phyloP scores from a whole-genome alignment of 257 asterid species.

The Galeopsis tetrahit region DNA sequence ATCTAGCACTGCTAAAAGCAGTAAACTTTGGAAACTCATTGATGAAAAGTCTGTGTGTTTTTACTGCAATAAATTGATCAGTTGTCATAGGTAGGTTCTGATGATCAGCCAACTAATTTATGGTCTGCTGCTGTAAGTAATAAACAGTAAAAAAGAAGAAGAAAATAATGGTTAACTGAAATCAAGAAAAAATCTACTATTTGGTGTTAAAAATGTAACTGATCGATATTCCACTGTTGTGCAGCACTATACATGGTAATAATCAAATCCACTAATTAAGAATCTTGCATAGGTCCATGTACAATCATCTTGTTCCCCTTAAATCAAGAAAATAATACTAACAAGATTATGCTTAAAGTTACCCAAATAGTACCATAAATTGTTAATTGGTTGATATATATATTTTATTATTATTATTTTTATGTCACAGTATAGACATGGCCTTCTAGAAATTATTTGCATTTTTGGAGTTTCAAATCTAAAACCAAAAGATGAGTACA shows the following conservation, averaged over 20 bases:
- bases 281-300: conserved; percentile 2
- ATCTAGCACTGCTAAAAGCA: conserved; percentile 17
- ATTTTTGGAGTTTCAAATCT: too few relatives aligned
- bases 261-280: conserved; percentile 11
- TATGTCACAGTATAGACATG: too few relatives aligned
- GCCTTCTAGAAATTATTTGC: too few relatives aligned
- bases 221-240: conserved; percentile 2
- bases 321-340: conserved; percentile 2
- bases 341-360: conserved; percentile 4
- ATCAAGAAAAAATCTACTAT: conserved; percentile 17
- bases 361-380: background rate
- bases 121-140: conserved; percentile 13
- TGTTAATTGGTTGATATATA: too few relatives aligned
- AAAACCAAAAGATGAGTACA: too few relatives aligned
- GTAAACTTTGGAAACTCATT: conserved; percentile 28
- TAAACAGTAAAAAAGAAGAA: conserved; percentile 20
- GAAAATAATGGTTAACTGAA: background rate
- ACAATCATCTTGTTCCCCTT: background rate
- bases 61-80: conserved; percentile 13
- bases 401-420: too few relatives aligned
- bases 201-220: background rate
- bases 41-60: background rate
- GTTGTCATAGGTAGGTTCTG: conserved; percentile 5
- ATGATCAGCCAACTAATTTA: background rate
- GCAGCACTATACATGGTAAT: conserved; percentile 11